A percentile compares a stretch with the other conserved stretches of the same genome.
phyloP scores from a whole-genome alignment of 2,329 filamentous ascomycete genomes.

The Alternaria dauci region DNA sequence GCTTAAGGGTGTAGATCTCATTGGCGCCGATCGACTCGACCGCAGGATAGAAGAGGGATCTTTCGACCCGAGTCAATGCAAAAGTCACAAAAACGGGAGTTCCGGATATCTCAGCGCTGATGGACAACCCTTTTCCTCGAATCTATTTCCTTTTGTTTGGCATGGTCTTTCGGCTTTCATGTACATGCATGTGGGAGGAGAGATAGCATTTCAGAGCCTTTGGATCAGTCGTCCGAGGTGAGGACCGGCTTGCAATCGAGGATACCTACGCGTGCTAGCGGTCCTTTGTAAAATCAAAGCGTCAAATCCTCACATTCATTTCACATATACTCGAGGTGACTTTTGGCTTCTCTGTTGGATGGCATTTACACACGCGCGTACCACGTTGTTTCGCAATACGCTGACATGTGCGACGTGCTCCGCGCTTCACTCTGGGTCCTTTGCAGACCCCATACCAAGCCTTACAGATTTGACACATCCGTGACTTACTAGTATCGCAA shows the following conservation, averaged over 20 bases:
- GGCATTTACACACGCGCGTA: not conserved
- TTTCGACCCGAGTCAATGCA: constrained; percentile 53
- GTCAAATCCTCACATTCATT: constrained; percentile 47
- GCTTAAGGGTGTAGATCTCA: constrained; percentile 51
- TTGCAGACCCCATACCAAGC: not conserved
- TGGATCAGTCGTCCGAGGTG: constrained; percentile 48
- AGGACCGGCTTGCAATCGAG: constrained; percentile 57
- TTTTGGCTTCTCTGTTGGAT: not conserved
- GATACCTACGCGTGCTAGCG: constrained; percentile 57
- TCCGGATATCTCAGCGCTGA: constrained; percentile 56
- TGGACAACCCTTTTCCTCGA: constrained; percentile 50
- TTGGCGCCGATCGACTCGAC: constrained; percentile 53
- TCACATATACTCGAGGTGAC: not conserved
- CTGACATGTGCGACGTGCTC: not conserved
- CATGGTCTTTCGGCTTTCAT: constrained; percentile 51
- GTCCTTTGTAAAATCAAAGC: constrained; percentile 53
- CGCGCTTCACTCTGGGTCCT: not conserved
- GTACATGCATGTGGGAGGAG: constrained; percentile 55
- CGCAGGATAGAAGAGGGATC: constrained; percentile 56
- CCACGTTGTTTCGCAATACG: not conserved
- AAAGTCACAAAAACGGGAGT: constrained; percentile 53
- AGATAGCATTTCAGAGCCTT: constrained; percentile 54
- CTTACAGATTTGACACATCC: not conserved
- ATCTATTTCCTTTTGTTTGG: constrained; percentile 51
- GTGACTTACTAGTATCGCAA: constrained; percentile 20